Evolutionary conservation across 345 rosid genomes (phyloP).

Genomic region (Euphorbia peplus): DNA sequence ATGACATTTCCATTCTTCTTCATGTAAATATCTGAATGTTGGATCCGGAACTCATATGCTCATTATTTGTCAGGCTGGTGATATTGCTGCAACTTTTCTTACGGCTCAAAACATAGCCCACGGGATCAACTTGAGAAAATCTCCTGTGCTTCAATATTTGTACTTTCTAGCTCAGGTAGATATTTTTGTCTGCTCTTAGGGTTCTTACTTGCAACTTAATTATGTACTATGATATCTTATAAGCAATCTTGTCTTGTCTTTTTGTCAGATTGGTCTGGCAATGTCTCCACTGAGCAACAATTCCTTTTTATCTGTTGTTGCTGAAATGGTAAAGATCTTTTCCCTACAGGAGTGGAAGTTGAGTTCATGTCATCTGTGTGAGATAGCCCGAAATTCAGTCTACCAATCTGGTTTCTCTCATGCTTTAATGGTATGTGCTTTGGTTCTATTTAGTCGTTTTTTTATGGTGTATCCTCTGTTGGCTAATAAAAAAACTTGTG

Average conservation of each 20-base stretch:
- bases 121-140: constrained; percentile 92
- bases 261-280: constrained; percentile 86
- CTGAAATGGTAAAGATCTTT: constrained; percentile 6
- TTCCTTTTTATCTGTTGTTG: constrained; percentile 30
- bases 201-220: neutral
- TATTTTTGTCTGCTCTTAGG: neutral
- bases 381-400: constrained; percentile 99
- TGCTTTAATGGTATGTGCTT: constrained; percentile 70
- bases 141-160: constrained; percentile 99
- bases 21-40: neutral
- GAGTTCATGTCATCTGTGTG: constrained; percentile 95
- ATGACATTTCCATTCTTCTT: constrained; percentile 1
- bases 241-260: constrained; percentile 14
- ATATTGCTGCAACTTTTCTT: constrained; percentile 95
- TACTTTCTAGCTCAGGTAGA: constrained; percentile 91
- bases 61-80: constrained; percentile 80
- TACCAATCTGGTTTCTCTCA: constrained; percentile 98
- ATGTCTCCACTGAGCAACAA: constrained; percentile 99
- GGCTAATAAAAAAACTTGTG: neutral
- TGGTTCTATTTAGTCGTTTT: neutral
- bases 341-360: constrained; percentile 81
- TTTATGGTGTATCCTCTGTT: neutral
- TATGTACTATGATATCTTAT: constrained; percentile 17
- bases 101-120: constrained; percentile 93
- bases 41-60: constrained; percentile 6